Evolutionary conservation across 2,329 filamentous ascomycete genomes (phyloP), one percentile per base, ranked within the genome.

Genomic region (Byssothecium circinans): DNA sequence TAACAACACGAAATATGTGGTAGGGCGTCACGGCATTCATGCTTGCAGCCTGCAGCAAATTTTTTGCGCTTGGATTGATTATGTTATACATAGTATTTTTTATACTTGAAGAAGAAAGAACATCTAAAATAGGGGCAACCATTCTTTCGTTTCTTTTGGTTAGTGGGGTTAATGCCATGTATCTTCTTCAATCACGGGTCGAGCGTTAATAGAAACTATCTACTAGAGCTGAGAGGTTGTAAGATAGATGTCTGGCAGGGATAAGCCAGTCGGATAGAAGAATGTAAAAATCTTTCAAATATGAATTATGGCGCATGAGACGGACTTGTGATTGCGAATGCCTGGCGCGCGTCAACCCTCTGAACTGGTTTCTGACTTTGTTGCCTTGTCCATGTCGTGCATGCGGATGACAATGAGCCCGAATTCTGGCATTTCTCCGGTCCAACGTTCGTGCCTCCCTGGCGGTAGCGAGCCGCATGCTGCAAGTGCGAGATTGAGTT

Each of bases 91-190:
- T 46, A 36, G 43, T 54, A 49, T 44, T 45, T 38, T 47, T 45
- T 53, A 43, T 52, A 46, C 45, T 43, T n/a, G n/a, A n/a, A n/a
- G n/a, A n/a, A 50, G 52, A 45, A 50, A 62, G 43, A 60, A 57
- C 47, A 39, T 53, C 46, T 46, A 62, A 67, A 60, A 62, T 51
- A 40, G 59, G 65, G 65, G 64, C 65, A 65, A 54, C 65, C 54
- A 64, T 62, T 68, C 63, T 51, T 56, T 69, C 64, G 50, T 67
- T n/a, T 64, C 23, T 39, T 54, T 59, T 62, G 57, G 56, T 56
- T 62, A 61, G 56, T 54, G 47, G 54, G 52, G 56, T n/a, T 60
- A 64, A 67, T 61, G 54, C 61, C 62, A 68, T 68, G 59, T 63
- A 58, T 60, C 61, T 44, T 44, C 63, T 51, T 64, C 62, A 65